phyloP scores from a whole-genome alignment of 331 rosid genomes.

The Rhamnella rubrinervis region DNA sequence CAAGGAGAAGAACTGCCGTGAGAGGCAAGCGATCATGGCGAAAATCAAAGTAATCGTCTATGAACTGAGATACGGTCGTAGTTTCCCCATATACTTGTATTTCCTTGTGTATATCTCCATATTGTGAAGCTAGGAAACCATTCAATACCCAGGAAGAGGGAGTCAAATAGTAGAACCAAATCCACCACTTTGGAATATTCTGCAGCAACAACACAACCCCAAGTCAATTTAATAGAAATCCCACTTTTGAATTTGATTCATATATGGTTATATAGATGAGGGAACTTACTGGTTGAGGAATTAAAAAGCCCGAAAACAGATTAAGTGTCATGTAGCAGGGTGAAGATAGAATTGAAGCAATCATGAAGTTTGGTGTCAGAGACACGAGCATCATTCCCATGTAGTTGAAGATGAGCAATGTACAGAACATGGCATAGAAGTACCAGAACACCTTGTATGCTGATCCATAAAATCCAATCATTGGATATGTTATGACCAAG shows the following conservation, averaged over 20 bases:
- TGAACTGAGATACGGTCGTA: conserved; percentile 26
- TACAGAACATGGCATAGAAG: conserved; percentile 42
- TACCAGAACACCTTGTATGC: conserved; percentile 48
- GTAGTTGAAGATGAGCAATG: conserved; percentile 41
- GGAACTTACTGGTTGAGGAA: conserved; percentile 28
- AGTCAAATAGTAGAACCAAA: conserved; percentile 31
- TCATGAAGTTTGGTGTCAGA: conserved; percentile 45
- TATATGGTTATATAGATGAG: not conserved
- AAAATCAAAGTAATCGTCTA: conserved; percentile 35
- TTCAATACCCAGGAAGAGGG: conserved; percentile 39
- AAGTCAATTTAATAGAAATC: not conserved
- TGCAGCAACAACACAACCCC: conserved; percentile 9
- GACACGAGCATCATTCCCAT: conserved; percentile 58
- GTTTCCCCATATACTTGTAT: conserved; percentile 24
- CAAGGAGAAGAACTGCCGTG: conserved; percentile 30
- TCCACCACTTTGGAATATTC: conserved; percentile 48
- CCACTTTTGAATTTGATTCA: not conserved
- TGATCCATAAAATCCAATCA: conserved; percentile 47
- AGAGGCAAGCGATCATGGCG: conserved; percentile 22
- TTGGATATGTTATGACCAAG: conserved; percentile 51
- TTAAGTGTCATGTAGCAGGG: conserved; percentile 32
- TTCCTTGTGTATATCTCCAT: conserved; percentile 37
- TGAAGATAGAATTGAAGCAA: conserved; percentile 42
- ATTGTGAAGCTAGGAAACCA: conserved; percentile 40
- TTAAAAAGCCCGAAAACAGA: conserved; percentile 42